Percentiles rank a stretch among this genome's conserved stretches.
These are phyloP conservation scores for Oleoguttula mirabilis DNA, from an alignment of 495 filamentous ascomycete genomes.

Conservation along the genomic window DNA sequence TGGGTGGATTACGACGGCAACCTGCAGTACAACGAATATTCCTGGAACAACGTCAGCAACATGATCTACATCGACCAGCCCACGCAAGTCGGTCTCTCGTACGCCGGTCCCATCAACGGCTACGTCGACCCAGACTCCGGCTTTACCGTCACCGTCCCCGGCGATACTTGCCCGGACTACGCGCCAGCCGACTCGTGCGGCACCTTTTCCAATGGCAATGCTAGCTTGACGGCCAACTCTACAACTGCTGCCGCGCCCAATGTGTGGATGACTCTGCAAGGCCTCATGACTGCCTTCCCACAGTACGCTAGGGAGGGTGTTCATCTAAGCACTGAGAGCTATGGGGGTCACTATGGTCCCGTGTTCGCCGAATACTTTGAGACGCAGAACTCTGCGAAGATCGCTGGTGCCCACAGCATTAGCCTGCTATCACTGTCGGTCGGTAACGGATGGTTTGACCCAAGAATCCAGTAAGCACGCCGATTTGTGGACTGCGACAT, in stretches of 20 bases:
- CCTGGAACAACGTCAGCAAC: slow-evolving; percentile 45
- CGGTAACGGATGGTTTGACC: slow-evolving; percentile 47
- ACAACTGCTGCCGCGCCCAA: slow-evolving; percentile 6
- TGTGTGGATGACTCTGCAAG: slow-evolving; percentile 9
- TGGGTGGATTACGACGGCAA: slow-evolving; percentile 37
- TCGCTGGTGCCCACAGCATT: slow-evolving; percentile 36
- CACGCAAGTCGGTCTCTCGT: slow-evolving; percentile 45
- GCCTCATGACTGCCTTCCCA: slow-evolving; percentile 11
- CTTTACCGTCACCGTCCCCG: slow-evolving; percentile 2
- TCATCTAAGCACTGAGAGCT: slow-evolving; percentile 8
- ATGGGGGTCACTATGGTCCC: slow-evolving; percentile 54
- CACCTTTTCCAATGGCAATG: slow-evolving; percentile 3
- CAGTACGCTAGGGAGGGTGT: slow-evolving; percentile 5
- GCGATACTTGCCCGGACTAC: slow-evolving; percentile 7
- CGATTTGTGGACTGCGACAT: too few relatives aligned
- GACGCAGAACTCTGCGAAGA: slow-evolving; percentile 44
- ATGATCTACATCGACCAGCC: slow-evolving; percentile 50
- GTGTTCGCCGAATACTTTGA: slow-evolving; percentile 51
- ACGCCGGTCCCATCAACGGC: slow-evolving; percentile 36
- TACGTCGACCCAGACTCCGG: neutral
- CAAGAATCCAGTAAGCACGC: slow-evolving; percentile 43
- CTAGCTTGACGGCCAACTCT: slow-evolving; percentile 5
- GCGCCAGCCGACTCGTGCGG: slow-evolving; percentile 6
- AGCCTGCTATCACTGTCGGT: slow-evolving; percentile 44
- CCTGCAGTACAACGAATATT: slow-evolving; percentile 45